Percentiles rank a stretch among this genome's conserved stretches.
Evolutionary conservation across 345 rosid genomes (phyloP).

Genomic region (Acer saccharum): DNA sequence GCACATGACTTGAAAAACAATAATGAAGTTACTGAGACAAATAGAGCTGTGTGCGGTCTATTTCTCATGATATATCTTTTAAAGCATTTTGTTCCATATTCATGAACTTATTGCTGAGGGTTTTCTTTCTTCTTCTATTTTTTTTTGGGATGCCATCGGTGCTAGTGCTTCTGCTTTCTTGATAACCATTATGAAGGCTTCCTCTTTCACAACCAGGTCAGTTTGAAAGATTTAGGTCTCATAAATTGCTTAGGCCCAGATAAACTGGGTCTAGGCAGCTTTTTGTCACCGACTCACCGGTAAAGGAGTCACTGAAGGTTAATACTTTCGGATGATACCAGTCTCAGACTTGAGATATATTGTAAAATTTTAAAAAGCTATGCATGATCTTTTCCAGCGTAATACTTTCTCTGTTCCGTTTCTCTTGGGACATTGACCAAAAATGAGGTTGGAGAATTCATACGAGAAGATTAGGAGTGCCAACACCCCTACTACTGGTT

Average conservation of each 20-base stretch:
- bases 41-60: neutral
- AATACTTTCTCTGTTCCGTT: neutral
- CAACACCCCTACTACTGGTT: neutral
- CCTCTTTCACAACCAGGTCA: neutral
- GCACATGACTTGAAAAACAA: neutral
- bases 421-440: neutral
- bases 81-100: neutral
- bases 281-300: neutral
- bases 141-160: neutral
- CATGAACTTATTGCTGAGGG: neutral
- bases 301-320: neutral
- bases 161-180: neutral
- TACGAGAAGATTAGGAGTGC: neutral
- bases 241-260: constrained; percentile 5
- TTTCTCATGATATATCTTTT: constrained; percentile 3
- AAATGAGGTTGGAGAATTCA: neutral
- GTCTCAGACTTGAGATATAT: neutral
- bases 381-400: neutral
- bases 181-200: neutral
- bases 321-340: too few species aligned
- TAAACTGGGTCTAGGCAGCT: neutral
- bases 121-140: too few species aligned
- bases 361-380: neutral
- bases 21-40: neutral
- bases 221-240: neutral